Base-by-base conservation (phyloP, 2,329 filamentous ascomycete species). In the Nemania sp. region DNA sequence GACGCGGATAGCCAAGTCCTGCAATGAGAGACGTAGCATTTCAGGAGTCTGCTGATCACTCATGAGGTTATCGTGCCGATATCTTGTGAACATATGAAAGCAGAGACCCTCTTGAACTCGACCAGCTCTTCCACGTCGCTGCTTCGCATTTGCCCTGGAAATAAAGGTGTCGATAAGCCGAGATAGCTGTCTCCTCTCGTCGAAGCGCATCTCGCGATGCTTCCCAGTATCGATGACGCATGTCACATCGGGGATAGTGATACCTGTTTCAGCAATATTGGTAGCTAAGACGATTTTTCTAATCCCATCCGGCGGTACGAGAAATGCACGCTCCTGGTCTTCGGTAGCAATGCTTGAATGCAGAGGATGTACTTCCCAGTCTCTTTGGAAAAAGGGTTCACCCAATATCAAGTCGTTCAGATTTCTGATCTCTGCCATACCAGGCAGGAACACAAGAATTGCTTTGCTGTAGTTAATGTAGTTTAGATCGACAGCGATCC, bases 191-290 rank as follows among this genome's bases (percentile, higher is more conserved):
- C 91, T 82, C 50, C 90, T 84, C 74, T 99, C 94, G 67, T 99
- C 93, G 64, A 96, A 97, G 23, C 93, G 81, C 93, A 97, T 97
- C 72, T 96, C 93, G 61, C 95, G 91, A 72, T 97, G 93, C 72
- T 96, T 97, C 52, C 94, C 94, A 0, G 91, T 92, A 70, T 99
- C 94, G 54, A 99, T 89, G 40, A 99, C 94, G 64, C 92, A 96
- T 0, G 94, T 97, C 24, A 99, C 90, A 68, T 99, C 94, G 1
- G 94, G 94, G 61, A 99, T 99, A 0, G 94, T 99, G 67, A 99
- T 96, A 76, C 94, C 94, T 0, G 94, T 99, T 71, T 99, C 94
- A 4, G 94, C 94, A 70, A 99, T 99, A 68, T 99, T 99, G 12
- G 94, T 99, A 1, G 94, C 92, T 49, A 99, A 81, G 2, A 99